phyloP scores from a whole-genome alignment of 148 eudicot genomes.

The Tetragonia tetragonoides region DNA sequence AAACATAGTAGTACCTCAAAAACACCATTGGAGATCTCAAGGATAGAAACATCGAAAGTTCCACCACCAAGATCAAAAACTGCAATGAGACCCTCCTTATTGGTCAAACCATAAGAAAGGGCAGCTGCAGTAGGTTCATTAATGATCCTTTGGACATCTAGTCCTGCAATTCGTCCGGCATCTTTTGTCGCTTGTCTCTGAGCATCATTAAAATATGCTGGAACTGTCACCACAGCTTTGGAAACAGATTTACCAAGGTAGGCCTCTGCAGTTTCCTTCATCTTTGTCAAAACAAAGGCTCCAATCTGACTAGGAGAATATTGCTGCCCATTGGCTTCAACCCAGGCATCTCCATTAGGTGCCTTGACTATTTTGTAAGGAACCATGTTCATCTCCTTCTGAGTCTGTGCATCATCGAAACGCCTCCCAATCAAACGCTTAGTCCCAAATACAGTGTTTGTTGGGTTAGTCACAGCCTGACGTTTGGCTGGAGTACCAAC shows the following conservation, averaged over 20 bases:
- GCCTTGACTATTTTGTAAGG: slow-evolving; percentile 85
- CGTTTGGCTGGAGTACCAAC: slow-evolving; percentile 97
- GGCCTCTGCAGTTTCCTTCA: slow-evolving; percentile 97
- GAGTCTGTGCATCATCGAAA: slow-evolving; percentile 82
- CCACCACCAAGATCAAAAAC: slow-evolving; percentile 99
- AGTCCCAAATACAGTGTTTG: slow-evolving; percentile 77
- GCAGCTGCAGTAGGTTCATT: slow-evolving; percentile 99
- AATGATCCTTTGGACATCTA: slow-evolving; percentile 90
- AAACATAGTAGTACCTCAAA: slow-evolving; percentile 64
- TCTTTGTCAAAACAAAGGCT: slow-evolving; percentile 83
- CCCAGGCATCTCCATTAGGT: slow-evolving; percentile 98
- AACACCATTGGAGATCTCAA: slow-evolving; percentile 91
- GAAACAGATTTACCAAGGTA: slow-evolving; percentile 76
- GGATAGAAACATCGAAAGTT: slow-evolving; percentile 92
- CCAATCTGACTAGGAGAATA: slow-evolving; percentile 95
- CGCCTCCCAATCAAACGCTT: slow-evolving; percentile 91
- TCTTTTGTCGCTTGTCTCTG: slow-evolving; percentile 98
- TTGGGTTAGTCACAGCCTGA: slow-evolving; percentile 89
- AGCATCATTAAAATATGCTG: slow-evolving; percentile 95
- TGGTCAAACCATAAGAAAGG: slow-evolving; percentile 89
- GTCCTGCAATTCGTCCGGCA: slow-evolving; percentile 92
- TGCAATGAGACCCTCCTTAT: slow-evolving; percentile 92
- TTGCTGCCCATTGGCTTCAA: slow-evolving; percentile 90
- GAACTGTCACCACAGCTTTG: slow-evolving; percentile 91
- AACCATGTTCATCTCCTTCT: slow-evolving; percentile 96